Evolutionary conservation across 768 basidiomycete genomes (phyloP), one percentile per base, ranked within the genome.

Genomic region (Xerocomus spinulosus): DNA sequence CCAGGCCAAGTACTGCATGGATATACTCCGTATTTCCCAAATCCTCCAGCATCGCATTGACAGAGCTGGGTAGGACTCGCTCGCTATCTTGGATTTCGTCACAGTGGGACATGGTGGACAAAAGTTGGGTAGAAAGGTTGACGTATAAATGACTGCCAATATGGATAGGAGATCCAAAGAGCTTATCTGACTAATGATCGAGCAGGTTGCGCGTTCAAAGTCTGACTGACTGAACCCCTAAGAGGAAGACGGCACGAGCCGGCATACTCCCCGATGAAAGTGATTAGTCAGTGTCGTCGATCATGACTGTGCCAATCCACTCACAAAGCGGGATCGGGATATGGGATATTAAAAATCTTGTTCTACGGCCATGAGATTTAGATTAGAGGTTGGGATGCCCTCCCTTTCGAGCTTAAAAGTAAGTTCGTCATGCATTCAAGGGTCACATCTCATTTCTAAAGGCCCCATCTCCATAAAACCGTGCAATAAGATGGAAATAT

Each of bases 1-100:
- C 30, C 15, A 59, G 45, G 38, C 26, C 35, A 37, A 55, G 50
- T 4, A 35, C 21, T 3, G 46, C 48, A 40, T 55, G 53, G 26
- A 58, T 36, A 46, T 49, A 29, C 3, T 58, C 58, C 5, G 52
- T 44, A 26, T 54, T 51, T 30, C 49, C 60, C 7, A 46, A 24
- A 26, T 50, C 45, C 1, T 49, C 29, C 9, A 53, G 30, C 28
- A 46, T 30, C 4, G 37, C 36, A 23, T 50, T 42, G 28, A 56
- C 26, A 29, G 51, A 47, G 18, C 23, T 1, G 4, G 49, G 9
- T 13, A 34, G 14, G 14, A n/a, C 26, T 9, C 24, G 56, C 36
- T 45, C 40, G 23, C n/a, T 10, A 12, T 37, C 29, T 13, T 32
- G 37, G 9, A 29, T 4, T 8, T 30, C 28, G 10, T 32, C 9